phyloP scores from a whole-genome alignment of 169 alveolate genomes.

The Eimeria acervulina region DNA sequence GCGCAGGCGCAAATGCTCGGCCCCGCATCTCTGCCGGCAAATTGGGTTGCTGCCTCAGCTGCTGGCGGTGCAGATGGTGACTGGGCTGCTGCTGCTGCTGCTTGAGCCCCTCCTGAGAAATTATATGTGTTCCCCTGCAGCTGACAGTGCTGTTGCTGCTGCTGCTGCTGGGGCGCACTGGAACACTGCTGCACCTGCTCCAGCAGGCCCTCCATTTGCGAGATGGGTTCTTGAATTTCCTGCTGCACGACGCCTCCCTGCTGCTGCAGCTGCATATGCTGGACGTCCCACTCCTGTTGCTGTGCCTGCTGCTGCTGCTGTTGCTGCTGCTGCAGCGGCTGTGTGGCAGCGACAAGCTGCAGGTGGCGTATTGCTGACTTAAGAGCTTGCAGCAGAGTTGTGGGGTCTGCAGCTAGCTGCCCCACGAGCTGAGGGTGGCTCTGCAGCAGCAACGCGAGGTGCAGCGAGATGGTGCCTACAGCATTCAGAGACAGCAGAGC shows the following conservation, averaged over 20 bases:
- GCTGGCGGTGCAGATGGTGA: background rate
- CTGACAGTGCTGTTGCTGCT: conserved; percentile 47
- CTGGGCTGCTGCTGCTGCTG: conserved; percentile 40
- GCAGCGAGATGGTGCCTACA: conserved; percentile 30
- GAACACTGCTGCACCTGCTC: background rate
- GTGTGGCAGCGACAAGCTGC: background rate
- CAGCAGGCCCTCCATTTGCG: background rate
- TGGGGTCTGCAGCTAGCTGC: conserved; percentile 77
- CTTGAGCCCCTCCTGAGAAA: background rate
- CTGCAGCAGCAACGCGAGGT: conserved; percentile 65
- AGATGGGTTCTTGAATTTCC: background rate
- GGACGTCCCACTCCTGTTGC: conserved; percentile 12
- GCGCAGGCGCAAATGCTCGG: background rate
- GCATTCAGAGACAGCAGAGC: conserved; percentile 63
- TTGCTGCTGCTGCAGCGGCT: conserved; percentile 23
- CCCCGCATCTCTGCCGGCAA: background rate
- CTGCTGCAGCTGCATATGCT: background rate
- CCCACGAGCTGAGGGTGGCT: conserved; percentile 63
- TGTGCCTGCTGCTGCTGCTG: background rate
- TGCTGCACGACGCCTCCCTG: background rate
- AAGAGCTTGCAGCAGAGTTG: conserved; percentile 39
- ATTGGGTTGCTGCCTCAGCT: background rate
- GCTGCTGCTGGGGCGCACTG: conserved; percentile 16
- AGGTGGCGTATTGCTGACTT: background rate
- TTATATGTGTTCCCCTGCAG: background rate